Percentiles rank a stretch among this genome's conserved stretches.
phyloP scores from a whole-genome alignment of 805 yeast species.

The Wickerhamomyces strasburgensis region DNA sequence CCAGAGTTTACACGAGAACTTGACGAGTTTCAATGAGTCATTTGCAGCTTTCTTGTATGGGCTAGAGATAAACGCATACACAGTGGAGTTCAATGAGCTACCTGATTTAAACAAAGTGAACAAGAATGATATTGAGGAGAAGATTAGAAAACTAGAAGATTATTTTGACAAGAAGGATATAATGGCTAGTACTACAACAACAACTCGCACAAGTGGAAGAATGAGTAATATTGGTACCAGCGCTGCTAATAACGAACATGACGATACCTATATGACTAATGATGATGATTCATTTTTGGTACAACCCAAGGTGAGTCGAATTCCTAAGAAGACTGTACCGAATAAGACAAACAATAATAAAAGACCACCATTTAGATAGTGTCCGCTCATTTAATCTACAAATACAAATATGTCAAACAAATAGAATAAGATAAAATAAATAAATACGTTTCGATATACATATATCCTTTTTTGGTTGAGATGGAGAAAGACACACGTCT shows the following conservation, averaged over 20 bases:
- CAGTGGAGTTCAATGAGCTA: conserved; percentile 55
- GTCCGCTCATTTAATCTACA: too few relatives aligned
- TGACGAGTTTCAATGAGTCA: conserved; percentile 69
- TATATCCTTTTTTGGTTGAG: too few relatives aligned
- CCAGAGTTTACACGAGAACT: conserved; percentile 53
- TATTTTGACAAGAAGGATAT: conserved; percentile 14
- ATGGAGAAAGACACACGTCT: too few relatives aligned
- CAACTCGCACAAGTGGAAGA: not conserved
- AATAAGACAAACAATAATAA: conserved; percentile 11
- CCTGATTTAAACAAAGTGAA: conserved; percentile 15
- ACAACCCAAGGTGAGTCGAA: conserved; percentile 25
- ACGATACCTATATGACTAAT: conserved; percentile 29
- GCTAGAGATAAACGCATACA: conserved; percentile 79
- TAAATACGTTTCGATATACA: too few relatives aligned
- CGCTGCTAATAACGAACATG: not conserved
- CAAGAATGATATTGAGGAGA: conserved; percentile 16
- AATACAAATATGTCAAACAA: too few relatives aligned
- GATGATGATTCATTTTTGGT: conserved; percentile 28
- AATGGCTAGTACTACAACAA: too few relatives aligned
- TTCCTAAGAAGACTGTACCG: too few relatives aligned
- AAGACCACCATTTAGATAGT: conserved; percentile 24
- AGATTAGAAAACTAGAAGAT: conserved; percentile 18
- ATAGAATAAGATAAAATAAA: too few relatives aligned
- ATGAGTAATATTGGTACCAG: not conserved
- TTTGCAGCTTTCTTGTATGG: conserved; percentile 77